Conservation (phyloP, 1,284 basidiomycete species). For the Ustilago xerochloae region DNA sequence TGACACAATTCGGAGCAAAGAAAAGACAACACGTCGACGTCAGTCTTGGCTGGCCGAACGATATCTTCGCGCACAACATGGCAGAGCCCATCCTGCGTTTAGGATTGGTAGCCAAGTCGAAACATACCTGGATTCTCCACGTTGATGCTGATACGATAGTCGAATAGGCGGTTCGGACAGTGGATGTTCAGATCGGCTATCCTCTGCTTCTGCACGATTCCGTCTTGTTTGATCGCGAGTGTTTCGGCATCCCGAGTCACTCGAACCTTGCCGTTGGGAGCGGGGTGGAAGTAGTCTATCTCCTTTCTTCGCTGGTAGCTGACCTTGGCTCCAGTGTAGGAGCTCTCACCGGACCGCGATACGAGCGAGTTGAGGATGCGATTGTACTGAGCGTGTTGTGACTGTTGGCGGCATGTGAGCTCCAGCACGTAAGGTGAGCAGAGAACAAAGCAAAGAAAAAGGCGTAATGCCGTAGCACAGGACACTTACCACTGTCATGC, state of each 20-base stretch:
- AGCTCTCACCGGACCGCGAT: slow-evolving; percentile 68
- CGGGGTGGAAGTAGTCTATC: slow-evolving; percentile 81
- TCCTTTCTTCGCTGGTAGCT: slow-evolving; percentile 82
- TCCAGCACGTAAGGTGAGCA: neutral
- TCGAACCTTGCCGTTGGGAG: slow-evolving; percentile 75
- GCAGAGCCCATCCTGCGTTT: neutral
- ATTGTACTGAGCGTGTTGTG: slow-evolving; percentile 88
- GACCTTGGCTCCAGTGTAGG: slow-evolving; percentile 73
- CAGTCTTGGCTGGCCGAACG: neutral
- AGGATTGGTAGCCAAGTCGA: neutral
- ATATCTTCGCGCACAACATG: neutral
- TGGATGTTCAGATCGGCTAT: slow-evolving; percentile 88
- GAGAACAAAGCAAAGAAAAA: too few relatives aligned
- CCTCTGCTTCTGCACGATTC: slow-evolving; percentile 79
- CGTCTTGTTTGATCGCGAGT: slow-evolving; percentile 71
- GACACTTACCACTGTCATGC: slow-evolving; percentile 84
- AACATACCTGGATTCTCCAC: slow-evolving; percentile 74
- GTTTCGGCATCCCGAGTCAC: slow-evolving; percentile 85
- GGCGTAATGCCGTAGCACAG: too few relatives aligned
- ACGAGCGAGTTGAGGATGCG: slow-evolving; percentile 78
- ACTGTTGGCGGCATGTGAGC: too few relatives aligned
- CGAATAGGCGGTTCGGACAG: slow-evolving; percentile 82
- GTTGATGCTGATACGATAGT: slow-evolving; percentile 92
- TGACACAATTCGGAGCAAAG: neutral
- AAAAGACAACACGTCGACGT: neutral